Percentiles rank a stretch among this genome's conserved stretches.
Conservation (phyloP, 1,139 yeast genomes). For the Kluyveromyces sp. region DNA sequence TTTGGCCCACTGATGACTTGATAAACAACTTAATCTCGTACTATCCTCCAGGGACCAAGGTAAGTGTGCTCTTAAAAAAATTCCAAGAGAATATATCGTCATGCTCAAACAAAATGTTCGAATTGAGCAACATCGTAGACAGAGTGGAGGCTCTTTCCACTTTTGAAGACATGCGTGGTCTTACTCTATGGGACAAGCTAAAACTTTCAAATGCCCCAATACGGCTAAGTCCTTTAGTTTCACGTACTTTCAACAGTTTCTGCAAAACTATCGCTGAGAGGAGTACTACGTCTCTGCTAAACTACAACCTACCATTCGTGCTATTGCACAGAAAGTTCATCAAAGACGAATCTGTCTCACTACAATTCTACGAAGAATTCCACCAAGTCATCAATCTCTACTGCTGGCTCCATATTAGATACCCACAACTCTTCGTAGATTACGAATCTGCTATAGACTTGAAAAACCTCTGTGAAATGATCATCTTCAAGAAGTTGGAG, state of each 20-base stretch:
- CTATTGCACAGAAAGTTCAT: conserved; percentile 21
- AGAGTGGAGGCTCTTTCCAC: conserved; percentile 39
- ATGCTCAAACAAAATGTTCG: conserved; percentile 21
- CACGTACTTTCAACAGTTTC: conserved; percentile 24
- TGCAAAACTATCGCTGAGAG: conserved; percentile 28
- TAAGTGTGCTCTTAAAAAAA: conserved; percentile 39
- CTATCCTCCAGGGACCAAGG: conserved; percentile 42
- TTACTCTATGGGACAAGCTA: conserved; percentile 46
- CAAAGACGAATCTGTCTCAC: conserved; percentile 29
- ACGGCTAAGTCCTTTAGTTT: conserved; percentile 26
- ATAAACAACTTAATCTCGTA: conserved; percentile 37
- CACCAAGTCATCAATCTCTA: conserved; percentile 65
- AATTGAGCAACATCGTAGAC: conserved; percentile 32
- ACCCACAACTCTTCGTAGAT: conserved; percentile 75
- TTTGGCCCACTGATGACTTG: conserved; percentile 65
- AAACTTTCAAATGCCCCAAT: conserved; percentile 56
- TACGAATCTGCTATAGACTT: conserved; percentile 65
- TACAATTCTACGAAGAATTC: conserved; percentile 55
- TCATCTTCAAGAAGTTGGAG: conserved; percentile 54
- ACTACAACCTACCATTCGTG: conserved; percentile 29
- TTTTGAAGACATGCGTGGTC: conserved; percentile 32
- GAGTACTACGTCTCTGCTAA: conserved; percentile 25
- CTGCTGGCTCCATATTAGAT: conserved; percentile 82
- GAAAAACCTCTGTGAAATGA: conserved; percentile 55
- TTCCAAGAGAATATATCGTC: conserved; percentile 39